Evolutionary conservation across 2,329 filamentous ascomycete species (phyloP).

Genomic region (Arthrobotrys iridis): DNA sequence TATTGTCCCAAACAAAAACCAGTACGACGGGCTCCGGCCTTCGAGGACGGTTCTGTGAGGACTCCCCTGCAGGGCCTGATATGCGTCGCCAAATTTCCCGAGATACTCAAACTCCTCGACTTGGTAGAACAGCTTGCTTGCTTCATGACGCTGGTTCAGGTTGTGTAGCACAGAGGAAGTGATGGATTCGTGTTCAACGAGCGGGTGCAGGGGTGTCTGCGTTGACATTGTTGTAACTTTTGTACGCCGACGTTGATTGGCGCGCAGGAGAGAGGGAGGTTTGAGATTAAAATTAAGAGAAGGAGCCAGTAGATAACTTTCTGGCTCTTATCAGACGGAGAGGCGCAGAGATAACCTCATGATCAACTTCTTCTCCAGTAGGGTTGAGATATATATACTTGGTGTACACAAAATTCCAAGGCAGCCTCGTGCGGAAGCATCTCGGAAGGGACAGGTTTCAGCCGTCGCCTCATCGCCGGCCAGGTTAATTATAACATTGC

Average conservation of each 20-base stretch:
- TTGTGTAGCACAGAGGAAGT: neutral
- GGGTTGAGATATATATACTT: neutral
- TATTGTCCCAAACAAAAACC: conserved; percentile 24
- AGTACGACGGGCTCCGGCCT: conserved; percentile 26
- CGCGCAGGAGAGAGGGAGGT: neutral
- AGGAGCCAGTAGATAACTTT: neutral
- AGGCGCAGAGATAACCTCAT: neutral
- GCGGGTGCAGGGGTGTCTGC: conserved; percentile 31
- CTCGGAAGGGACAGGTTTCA: conserved; percentile 22
- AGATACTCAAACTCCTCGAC: conserved; percentile 35
- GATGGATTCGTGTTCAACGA: conserved; percentile 32
- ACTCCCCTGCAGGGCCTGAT: conserved; percentile 4
- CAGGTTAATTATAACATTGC: neutral
- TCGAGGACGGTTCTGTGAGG: neutral
- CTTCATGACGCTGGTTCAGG: neutral
- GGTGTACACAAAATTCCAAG: neutral
- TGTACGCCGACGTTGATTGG: neutral
- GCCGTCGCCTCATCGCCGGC: neutral
- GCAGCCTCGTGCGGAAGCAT: conserved; percentile 24
- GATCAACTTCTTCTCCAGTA: neutral
- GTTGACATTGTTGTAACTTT: conserved; percentile 49
- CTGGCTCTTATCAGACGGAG: neutral
- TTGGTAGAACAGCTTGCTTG: conserved; percentile 10
- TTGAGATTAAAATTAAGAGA: neutral
- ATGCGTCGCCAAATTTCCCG: conserved; percentile 36